These are phyloP conservation scores for Trichoderma sp. DNA, from an alignment of 2,329 filamentous ascomycete species.

Conservation along the genomic window DNA sequence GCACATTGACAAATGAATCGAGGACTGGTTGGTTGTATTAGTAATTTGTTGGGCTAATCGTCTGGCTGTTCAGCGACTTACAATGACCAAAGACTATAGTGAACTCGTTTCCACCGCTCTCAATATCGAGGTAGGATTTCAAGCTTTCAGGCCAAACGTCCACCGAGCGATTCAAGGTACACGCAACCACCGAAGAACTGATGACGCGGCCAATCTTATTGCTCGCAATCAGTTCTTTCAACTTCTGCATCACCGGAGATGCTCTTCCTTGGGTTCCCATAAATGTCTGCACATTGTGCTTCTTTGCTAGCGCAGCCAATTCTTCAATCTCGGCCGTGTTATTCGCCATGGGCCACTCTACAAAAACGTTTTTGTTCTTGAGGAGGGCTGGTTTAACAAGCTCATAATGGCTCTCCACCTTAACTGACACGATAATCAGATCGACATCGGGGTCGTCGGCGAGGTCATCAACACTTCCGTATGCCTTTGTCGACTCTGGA, in stretches of 20 bases:
- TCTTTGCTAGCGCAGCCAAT: slow-evolving; percentile 39
- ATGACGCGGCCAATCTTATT: slow-evolving; percentile 15
- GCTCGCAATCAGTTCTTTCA: slow-evolving; percentile 24
- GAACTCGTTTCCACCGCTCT: slow-evolving; percentile 31
- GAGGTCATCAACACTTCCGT: slow-evolving; percentile 48
- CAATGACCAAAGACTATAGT: background rate
- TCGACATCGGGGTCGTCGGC: slow-evolving; percentile 51
- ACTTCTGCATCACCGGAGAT: slow-evolving; percentile 38
- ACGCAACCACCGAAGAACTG: background rate
- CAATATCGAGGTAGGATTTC: slow-evolving; percentile 32
- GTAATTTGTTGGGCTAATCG: background rate
- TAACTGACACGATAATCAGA: slow-evolving; percentile 52
- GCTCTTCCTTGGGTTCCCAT: slow-evolving; percentile 52
- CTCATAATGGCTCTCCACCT: slow-evolving; percentile 51
- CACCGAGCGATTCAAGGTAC: background rate
- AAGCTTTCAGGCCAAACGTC: slow-evolving; percentile 29
- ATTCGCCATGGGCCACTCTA: slow-evolving; percentile 56
- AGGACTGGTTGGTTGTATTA: slow-evolving; percentile 32
- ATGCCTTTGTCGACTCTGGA: slow-evolving; percentile 42
- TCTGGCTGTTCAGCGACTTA: background rate
- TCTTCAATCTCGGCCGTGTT: slow-evolving; percentile 42
- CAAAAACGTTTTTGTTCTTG: slow-evolving; percentile 51
- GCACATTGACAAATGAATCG: slow-evolving; percentile 22
- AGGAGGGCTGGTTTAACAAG: slow-evolving; percentile 37
- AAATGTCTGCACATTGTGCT: slow-evolving; percentile 41